A percentile compares a stretch with the other conserved stretches of the same genome.
Evolutionary conservation across 1,139 yeast genomes (phyloP).

Genomic region (Maudiozyma humilis): DNA sequence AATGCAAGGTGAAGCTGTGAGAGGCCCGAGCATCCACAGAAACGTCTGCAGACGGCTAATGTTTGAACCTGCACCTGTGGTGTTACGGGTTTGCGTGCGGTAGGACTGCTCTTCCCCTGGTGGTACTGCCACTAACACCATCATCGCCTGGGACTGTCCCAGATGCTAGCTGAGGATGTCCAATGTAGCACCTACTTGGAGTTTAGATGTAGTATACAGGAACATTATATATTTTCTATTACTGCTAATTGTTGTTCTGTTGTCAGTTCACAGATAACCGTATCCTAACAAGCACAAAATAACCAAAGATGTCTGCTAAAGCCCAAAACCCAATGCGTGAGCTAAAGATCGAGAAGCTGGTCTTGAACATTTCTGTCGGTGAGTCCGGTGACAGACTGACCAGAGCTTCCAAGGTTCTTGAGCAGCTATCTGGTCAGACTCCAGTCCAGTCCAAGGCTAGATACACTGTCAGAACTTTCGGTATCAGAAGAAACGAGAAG

Average conservation of each 20-base stretch:
- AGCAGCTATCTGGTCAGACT: conserved; percentile 99
- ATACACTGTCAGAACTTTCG: conserved; percentile 99
- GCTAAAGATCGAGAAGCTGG: conserved; percentile 97
- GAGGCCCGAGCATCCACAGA: too few species aligned
- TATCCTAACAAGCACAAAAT: conserved; percentile 9
- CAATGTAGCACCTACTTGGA: not conserved
- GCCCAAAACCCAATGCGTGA: conserved; percentile 87
- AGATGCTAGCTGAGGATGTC: too few species aligned
- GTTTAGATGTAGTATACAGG: not conserved
- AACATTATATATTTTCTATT: too few species aligned
- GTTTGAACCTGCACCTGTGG: too few species aligned
- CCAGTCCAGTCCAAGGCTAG: conserved; percentile 99
- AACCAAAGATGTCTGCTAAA: conserved; percentile 37
- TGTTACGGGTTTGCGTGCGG: too few species aligned
- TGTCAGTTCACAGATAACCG: not conserved
- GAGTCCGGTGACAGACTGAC: conserved; percentile 99
- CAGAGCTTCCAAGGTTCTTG: conserved; percentile 99
- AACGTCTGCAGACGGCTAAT: too few species aligned
- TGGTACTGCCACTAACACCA: too few species aligned
- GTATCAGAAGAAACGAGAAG: conserved; percentile 99
- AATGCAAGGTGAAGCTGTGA: too few species aligned
- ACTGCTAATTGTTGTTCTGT: not conserved
- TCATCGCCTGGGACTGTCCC: not conserved
- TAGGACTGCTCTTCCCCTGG: too few species aligned
- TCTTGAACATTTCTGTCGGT: conserved; percentile 99